Conservation (phyloP, 495 filamentous ascomycete species). For the Bacidia gigantensis region DNA sequence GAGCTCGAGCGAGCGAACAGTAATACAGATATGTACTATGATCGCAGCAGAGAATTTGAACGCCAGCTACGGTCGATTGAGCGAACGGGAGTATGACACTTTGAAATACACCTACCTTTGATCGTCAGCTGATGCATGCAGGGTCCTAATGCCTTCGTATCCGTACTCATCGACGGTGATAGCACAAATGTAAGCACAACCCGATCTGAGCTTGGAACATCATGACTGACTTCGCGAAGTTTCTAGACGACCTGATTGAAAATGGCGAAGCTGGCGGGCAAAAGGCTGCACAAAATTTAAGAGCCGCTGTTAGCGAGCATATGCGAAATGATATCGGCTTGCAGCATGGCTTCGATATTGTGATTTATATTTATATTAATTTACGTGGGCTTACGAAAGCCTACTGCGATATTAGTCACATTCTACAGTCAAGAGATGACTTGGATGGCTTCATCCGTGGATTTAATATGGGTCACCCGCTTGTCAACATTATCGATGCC, state of each 20-base stretch:
- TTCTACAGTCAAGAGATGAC: slow-evolving; percentile 9
- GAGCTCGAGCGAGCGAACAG: neutral
- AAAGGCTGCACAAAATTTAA: slow-evolving; percentile 15
- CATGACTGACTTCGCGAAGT: slow-evolving; percentile 8
- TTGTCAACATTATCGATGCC: slow-evolving; percentile 24
- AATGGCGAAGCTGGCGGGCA: slow-evolving; percentile 18
- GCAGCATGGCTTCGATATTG: slow-evolving; percentile 15
- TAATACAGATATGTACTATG: neutral
- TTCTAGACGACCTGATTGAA: slow-evolving; percentile 15
- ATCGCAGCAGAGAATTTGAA: neutral
- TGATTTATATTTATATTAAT: slow-evolving; percentile 23
- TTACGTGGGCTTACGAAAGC: slow-evolving; percentile 19
- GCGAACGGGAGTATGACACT: neutral
- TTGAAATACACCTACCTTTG: neutral
- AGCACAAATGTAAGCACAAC: slow-evolving; percentile 21
- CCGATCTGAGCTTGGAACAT: neutral
- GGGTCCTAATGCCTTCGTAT: slow-evolving; percentile 15
- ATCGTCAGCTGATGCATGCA: neutral
- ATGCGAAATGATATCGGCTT: slow-evolving; percentile 8
- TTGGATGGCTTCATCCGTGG: slow-evolving; percentile 21
- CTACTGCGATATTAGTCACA: slow-evolving; percentile 12
- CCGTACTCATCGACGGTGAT: slow-evolving; percentile 24
- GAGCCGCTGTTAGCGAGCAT: slow-evolving; percentile 10
- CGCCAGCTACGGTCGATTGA: neutral
- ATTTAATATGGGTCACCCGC: slow-evolving; percentile 21